Base-by-base conservation (phyloP, 75 land plant genomes). In the Pinus albicaulis region DNA sequence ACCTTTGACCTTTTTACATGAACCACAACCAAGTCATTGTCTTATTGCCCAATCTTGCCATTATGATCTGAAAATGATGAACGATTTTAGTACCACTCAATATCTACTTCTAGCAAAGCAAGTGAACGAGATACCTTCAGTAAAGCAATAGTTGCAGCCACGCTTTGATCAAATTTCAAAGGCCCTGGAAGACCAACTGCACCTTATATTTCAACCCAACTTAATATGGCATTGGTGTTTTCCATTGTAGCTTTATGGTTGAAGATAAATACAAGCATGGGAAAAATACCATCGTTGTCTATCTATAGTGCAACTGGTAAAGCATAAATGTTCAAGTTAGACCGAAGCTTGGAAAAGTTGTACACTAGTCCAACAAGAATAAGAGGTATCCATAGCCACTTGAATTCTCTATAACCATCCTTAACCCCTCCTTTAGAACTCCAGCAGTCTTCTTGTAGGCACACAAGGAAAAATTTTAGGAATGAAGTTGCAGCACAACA, bases 401-500 rank as follows among this genome's bases (percentile, higher is more conserved):
- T 81, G 55, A 89, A 92, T 36, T 75, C 74, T n/a, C 77, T 65
- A 80, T 85, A 91, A 1, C 99, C 98, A 26, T 70, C 74, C 48
- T 78, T 88, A 76, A 98, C 82, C 60, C 94, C 88, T 26, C 86
- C 86, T 71, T 89, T 85, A 76, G 86, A 82, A 44, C 83, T 91
- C 98, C 99, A 95, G 76, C 92, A 98, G 55, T 98, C 99, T 78
- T 91, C 93, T 36, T 92, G 89, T 56, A 95, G 84, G 73, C 84
- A 77, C 76, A 94, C 98, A 83, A 94, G 91, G 76, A 92, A 92
- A 72, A 88, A 84, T 80, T 95, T 97, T 73, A 95, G 66, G 77
- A 97, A 97, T 68, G 98, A 80, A 58, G 95, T 93, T 61, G 84
- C 98, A 80, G 92, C 89, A 81, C 92, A 95, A 81, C 99, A 97